These are phyloP conservation scores for Penicillium janthinellum DNA, from an alignment of 2,329 filamentous ascomycete species.

Conservation along the genomic window DNA sequence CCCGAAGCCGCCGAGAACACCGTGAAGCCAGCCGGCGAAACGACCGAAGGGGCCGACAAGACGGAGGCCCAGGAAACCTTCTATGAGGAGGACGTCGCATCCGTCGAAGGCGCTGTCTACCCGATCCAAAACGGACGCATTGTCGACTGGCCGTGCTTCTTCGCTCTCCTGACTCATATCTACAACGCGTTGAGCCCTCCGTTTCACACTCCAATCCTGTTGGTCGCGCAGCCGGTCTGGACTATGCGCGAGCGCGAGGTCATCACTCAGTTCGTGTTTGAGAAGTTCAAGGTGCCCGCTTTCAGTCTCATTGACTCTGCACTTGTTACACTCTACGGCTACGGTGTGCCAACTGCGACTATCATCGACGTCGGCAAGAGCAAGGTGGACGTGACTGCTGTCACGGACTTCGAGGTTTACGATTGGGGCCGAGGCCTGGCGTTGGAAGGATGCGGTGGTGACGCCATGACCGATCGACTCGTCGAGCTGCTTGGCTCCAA, in stretches of 20 bases:
- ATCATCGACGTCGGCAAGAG: slow-evolving; percentile 88
- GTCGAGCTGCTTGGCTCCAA: slow-evolving; percentile 63
- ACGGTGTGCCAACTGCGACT: slow-evolving; percentile 78
- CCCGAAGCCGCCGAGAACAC: slow-evolving; percentile 17
- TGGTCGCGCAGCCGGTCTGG: slow-evolving; percentile 90
- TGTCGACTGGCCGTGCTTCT: slow-evolving; percentile 87
- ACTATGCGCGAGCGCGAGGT: slow-evolving; percentile 82
- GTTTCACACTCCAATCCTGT: slow-evolving; percentile 90
- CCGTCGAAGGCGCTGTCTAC: slow-evolving; percentile 85
- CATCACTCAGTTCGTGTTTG: slow-evolving; percentile 92
- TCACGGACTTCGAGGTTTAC: slow-evolving; percentile 79
- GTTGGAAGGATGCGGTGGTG: slow-evolving; percentile 73
- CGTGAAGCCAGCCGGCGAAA: slow-evolving; percentile 27
- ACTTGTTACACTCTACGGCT: slow-evolving; percentile 77
- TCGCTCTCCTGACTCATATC: slow-evolving; percentile 89
- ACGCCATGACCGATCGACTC: slow-evolving; percentile 78
- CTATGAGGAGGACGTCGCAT: slow-evolving; percentile 86
- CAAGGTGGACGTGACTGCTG: slow-evolving; percentile 90
- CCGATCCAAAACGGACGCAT: slow-evolving; percentile 81
- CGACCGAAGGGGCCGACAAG: slow-evolving; percentile 26
- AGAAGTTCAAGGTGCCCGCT: slow-evolving; percentile 92
- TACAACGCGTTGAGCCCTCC: slow-evolving; percentile 86
- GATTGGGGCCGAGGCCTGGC: slow-evolving; percentile 65
- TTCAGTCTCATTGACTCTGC: slow-evolving; percentile 90
- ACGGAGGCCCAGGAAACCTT: slow-evolving; percentile 53